These are phyloP conservation scores for Vitellaria paradoxa DNA, from an alignment of 179 eudicot genomes.

Conservation along the genomic window DNA sequence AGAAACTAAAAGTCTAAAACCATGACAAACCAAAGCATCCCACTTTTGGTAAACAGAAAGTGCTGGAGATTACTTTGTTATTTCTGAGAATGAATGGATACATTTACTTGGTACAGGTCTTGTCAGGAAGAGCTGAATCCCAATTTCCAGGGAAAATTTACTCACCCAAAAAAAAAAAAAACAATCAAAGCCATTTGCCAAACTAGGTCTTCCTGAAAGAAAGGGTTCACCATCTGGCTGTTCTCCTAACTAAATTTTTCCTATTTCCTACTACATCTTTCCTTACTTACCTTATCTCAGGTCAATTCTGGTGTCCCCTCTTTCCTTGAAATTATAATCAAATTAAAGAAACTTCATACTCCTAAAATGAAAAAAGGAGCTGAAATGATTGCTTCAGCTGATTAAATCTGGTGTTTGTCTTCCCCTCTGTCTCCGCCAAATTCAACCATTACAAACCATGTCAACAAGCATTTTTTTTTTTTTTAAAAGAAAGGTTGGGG, in stretches of 20 bases:
- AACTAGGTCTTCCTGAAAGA: neutral
- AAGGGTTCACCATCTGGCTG: neutral
- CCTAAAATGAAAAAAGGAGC: neutral
- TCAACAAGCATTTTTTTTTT: too few relatives aligned
- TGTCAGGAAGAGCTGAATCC: neutral
- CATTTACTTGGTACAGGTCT: neutral
- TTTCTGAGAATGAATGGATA: neutral
- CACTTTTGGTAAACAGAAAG: neutral
- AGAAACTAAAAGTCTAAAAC: neutral
- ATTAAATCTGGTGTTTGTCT: too few relatives aligned
- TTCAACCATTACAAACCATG: too few relatives aligned
- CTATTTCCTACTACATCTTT: too few relatives aligned
- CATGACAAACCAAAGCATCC: neutral
- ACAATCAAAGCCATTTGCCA: neutral
- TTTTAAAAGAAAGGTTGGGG: too few relatives aligned
- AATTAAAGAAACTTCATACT: neutral
- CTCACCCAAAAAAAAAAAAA: neutral
- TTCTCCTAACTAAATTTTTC: neutral
- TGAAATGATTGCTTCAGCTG: conserved; percentile 1
- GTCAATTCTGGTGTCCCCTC: neutral
- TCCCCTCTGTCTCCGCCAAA: too few relatives aligned
- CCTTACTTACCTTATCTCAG: neutral
- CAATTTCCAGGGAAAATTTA: neutral
- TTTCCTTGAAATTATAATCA: neutral
- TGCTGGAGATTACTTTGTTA: neutral